Conservation (phyloP, 345 rosid genomes). For the Gossypium longicalyx region DNA sequence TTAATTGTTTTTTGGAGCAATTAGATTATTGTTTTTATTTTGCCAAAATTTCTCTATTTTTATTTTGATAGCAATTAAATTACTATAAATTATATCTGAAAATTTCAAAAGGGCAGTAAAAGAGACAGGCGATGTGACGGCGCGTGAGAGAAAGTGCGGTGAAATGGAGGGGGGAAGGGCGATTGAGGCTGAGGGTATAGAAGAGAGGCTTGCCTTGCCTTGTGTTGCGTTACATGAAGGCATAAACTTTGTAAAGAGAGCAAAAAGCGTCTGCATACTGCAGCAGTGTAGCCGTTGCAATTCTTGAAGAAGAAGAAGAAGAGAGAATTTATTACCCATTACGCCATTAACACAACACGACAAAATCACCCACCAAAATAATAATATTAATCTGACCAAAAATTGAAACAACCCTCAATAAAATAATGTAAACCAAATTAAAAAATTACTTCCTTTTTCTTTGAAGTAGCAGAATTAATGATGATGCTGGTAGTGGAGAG, state of each 20-base stretch:
- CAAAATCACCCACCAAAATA: neutral
- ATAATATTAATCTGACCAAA: no score
- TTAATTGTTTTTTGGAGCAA: no score
- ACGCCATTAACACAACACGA: no score
- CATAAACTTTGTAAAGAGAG: neutral
- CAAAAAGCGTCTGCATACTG: neutral
- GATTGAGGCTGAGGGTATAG: neutral
- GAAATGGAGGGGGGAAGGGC: neutral
- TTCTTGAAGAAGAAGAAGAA: no score
- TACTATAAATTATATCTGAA: no score
- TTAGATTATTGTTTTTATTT: no score
- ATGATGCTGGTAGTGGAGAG: conserved; percentile 7
- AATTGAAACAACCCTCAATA: neutral
- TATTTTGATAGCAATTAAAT: conserved; percentile 52
- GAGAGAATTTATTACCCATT: no score
- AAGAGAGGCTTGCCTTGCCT: no score
- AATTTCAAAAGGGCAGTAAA: neutral
- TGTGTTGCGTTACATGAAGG: no score
- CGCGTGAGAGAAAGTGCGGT: neutral
- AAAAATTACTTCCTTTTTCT: neutral
- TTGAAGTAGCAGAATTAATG: neutral
- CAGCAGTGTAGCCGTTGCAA: no score
- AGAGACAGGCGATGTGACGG: neutral
- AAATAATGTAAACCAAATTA: neutral
- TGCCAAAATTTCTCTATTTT: no score